These are phyloP conservation scores for Yarrowia porcina DNA, from an alignment of 805 yeast genomes.

Conservation along the genomic window DNA sequence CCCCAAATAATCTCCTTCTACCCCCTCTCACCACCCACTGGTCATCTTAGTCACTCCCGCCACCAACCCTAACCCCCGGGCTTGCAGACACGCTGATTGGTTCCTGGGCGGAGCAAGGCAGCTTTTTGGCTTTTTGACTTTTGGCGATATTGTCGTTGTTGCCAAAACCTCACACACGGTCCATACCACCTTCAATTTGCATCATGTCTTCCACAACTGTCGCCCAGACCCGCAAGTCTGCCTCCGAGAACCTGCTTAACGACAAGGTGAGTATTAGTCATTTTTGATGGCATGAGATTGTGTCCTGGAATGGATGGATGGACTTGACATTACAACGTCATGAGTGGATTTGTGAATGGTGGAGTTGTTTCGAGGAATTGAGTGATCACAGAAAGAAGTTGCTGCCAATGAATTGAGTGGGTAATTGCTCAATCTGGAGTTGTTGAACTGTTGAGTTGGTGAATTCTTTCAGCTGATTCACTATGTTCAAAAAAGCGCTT, in stretches of 20 bases:
- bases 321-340: no score
- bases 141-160: slow-evolving; percentile 17
- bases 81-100: background rate
- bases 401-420: no score
- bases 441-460: no score
- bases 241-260: slow-evolving; percentile 39
- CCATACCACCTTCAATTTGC: slow-evolving; percentile 20
- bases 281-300: no score
- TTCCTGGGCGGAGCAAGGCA: slow-evolving; percentile 16
- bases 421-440: no score
- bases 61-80: background rate
- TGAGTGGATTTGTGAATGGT: no score
- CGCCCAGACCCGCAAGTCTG: slow-evolving; percentile 26
- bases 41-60: no score
- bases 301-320: background rate
- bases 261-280: slow-evolving; percentile 39
- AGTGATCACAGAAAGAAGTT: no score
- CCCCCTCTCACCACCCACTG: background rate
- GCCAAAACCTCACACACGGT: slow-evolving; percentile 5
- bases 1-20: no score
- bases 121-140: slow-evolving; percentile 15
- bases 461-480: no score
- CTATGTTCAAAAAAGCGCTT: no score
- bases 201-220: slow-evolving; percentile 27
- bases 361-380: no score